Evolutionary conservation across 768 basidiomycete species (phyloP).

Genomic region (Arthromyces matolae): DNA sequence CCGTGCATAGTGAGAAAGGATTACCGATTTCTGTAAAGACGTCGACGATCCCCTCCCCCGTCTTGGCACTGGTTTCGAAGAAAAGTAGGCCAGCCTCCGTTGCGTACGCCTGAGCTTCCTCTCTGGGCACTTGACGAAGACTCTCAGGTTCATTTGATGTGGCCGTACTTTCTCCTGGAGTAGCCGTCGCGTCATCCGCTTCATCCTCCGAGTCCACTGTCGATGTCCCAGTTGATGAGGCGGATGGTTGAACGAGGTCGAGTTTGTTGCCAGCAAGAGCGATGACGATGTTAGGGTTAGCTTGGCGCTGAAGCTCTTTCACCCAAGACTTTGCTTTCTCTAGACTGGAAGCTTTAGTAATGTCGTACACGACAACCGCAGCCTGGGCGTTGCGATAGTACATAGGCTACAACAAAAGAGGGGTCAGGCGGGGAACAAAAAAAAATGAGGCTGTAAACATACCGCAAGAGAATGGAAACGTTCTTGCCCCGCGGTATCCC

Average conservation of each 20-base stretch:
- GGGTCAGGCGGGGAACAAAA: conserved; percentile 10
- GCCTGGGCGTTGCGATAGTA: conserved; percentile 98
- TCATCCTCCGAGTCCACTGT: conserved; percentile 80
- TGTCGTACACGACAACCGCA: conserved; percentile 97
- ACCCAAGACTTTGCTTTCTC: conserved; percentile 99
- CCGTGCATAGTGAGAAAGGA: conserved; percentile 20
- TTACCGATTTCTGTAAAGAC: conserved; percentile 97
- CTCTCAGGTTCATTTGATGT: conserved; percentile 60
- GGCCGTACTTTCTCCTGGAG: conserved; percentile 69
- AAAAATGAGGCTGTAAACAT: conserved; percentile 30
- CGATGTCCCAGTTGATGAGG: conserved; percentile 46
- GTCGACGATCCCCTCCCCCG: conserved; percentile 91
- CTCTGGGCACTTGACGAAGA: conserved; percentile 84
- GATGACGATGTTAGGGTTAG: conserved; percentile 98
- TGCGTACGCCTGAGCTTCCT: conserved; percentile 96
- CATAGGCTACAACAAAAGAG: conserved; percentile 67
- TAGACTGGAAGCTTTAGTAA: conserved; percentile 91
- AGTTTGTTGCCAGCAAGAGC: conserved; percentile 98
- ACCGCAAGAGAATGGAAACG: conserved; percentile 97
- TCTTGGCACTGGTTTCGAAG: conserved; percentile 98
- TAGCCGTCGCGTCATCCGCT: conserved; percentile 88
- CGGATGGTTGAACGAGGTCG: conserved; percentile 74
- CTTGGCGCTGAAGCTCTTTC: conserved; percentile 97
- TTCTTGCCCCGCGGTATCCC: conserved; percentile 95
- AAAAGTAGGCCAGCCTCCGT: conserved; percentile 92